These are phyloP conservation scores for Tympanopsis confertula DNA, from an alignment of 2,329 filamentous ascomycete species.

Conservation along the genomic window DNA sequence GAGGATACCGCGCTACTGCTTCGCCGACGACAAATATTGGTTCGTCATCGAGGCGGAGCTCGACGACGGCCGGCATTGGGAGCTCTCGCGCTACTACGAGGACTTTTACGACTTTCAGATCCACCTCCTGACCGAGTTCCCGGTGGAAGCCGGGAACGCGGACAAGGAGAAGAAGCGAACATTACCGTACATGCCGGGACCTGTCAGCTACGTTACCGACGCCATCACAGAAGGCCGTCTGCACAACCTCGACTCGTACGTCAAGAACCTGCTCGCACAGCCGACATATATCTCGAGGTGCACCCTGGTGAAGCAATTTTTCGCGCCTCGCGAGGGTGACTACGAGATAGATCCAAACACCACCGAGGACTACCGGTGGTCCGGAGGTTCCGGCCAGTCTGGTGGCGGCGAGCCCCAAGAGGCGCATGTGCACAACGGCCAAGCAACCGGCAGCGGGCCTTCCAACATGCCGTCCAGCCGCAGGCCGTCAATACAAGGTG, in stretches of 20 bases:
- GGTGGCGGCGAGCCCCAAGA: too few relatives aligned
- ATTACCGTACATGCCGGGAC: conserved; percentile 93
- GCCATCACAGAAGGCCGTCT: conserved; percentile 87
- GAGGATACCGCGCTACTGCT: conserved; percentile 60
- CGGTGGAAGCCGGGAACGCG: conserved; percentile 81
- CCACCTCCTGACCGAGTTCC: conserved; percentile 66
- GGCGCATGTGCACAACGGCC: conserved; percentile 15
- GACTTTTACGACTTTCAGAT: conserved; percentile 73
- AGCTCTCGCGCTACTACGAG: conserved; percentile 61
- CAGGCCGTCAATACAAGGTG: too few relatives aligned
- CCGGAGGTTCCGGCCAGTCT: conserved; percentile 57
- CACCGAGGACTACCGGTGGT: conserved; percentile 60
- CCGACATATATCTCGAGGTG: conserved; percentile 76
- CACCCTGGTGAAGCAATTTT: conserved; percentile 78
- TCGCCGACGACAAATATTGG: conserved; percentile 68
- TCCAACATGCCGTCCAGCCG: conserved; percentile 12
- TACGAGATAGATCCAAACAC: conserved; percentile 75
- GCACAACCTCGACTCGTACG: conserved; percentile 88
- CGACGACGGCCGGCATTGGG: conserved; percentile 62
- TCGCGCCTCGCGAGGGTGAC: conserved; percentile 79
- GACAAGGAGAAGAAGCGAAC: conserved; percentile 68
- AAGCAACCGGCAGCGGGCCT: conserved; percentile 16
- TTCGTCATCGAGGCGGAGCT: conserved; percentile 63
- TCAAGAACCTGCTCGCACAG: conserved; percentile 79
- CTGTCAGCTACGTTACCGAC: conserved; percentile 96